A percentile compares a stretch with the other conserved stretches of the same genome.
These are phyloP conservation scores for Mycena olivaceomarginata DNA, from an alignment of 768 basidiomycete species.

Conservation along the genomic window DNA sequence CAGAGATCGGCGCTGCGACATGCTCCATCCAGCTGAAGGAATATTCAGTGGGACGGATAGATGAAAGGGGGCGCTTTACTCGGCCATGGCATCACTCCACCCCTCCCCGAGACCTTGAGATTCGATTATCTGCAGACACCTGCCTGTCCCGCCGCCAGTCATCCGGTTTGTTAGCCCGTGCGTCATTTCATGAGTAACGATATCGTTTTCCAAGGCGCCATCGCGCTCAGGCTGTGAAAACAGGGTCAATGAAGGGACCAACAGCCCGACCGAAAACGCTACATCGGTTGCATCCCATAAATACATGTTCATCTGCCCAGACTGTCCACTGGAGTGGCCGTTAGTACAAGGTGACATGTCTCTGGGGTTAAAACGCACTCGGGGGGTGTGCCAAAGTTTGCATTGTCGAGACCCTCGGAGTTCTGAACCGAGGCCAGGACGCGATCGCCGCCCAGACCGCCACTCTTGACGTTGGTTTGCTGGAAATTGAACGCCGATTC, in stretches of 20 bases:
- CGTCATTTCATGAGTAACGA: background rate
- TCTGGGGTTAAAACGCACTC: background rate
- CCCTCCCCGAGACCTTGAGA: constrained; percentile 62
- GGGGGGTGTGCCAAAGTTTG: background rate
- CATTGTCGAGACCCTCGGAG: background rate
- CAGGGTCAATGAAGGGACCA: no score
- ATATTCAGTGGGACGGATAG: background rate
- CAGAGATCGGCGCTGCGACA: background rate
- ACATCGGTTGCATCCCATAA: background rate
- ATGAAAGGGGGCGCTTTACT: background rate
- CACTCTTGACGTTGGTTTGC: constrained; percentile 11
- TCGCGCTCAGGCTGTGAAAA: background rate
- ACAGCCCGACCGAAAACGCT: no score
- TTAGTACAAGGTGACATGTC: no score
- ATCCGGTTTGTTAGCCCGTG: constrained; percentile 26
- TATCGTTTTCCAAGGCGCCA: constrained; percentile 9
- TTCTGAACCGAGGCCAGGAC: constrained; percentile 16
- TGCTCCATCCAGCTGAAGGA: constrained; percentile 17
- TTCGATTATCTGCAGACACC: constrained; percentile 6
- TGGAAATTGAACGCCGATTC: constrained; percentile 33
- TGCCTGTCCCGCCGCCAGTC: constrained; percentile 20
- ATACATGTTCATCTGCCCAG: background rate
- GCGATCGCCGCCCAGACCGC: background rate
- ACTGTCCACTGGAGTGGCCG: background rate
- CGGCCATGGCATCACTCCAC: constrained; percentile 60